Evolutionary conservation across 495 filamentous ascomycete species (phyloP).

Genomic region (Acidomyces sp.): DNA sequence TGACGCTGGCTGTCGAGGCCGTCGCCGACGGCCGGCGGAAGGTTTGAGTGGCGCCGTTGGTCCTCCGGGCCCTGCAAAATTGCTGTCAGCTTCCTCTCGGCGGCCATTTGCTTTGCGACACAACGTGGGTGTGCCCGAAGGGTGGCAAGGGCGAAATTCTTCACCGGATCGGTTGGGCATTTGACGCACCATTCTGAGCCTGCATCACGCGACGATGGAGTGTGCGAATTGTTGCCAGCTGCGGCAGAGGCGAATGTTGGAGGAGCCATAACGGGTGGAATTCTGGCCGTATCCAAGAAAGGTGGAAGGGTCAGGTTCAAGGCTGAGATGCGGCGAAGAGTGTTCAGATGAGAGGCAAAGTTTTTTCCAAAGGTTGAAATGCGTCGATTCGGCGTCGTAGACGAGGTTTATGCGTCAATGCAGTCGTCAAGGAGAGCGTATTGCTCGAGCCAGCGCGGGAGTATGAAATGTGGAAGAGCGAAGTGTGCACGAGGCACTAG

Average conservation of each 20-base stretch:
- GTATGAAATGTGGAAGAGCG: too few relatives aligned
- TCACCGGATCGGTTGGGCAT: too few relatives aligned
- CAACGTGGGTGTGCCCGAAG: not conserved
- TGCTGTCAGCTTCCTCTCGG: conserved; percentile 1
- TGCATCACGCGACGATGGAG: conserved; percentile 25
- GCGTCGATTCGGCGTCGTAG: not conserved
- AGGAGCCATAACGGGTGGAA: conserved; percentile 24
- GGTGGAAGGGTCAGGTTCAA: not conserved
- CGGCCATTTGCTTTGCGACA: not conserved
- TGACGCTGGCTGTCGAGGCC: conserved; percentile 31
- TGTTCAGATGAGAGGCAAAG: not conserved
- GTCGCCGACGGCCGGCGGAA: conserved; percentile 72
- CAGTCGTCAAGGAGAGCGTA: too few relatives aligned
- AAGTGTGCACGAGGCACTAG: too few relatives aligned
- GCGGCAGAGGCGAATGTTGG: conserved; percentile 31
- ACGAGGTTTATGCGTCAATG: too few relatives aligned
- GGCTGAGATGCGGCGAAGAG: not conserved
- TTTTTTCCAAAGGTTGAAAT: too few relatives aligned
- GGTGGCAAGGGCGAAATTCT: not conserved
- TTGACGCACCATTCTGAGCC: conserved; percentile 27
- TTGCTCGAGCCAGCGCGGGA: too few relatives aligned
- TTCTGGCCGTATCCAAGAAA: not conserved
- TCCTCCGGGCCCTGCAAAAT: conserved; percentile 45
- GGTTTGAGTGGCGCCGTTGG: conserved; percentile 72
- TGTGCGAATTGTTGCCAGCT: conserved; percentile 20